phyloP scores from a whole-genome alignment of 2,329 filamentous ascomycete genomes.

The Botrytis porri region DNA sequence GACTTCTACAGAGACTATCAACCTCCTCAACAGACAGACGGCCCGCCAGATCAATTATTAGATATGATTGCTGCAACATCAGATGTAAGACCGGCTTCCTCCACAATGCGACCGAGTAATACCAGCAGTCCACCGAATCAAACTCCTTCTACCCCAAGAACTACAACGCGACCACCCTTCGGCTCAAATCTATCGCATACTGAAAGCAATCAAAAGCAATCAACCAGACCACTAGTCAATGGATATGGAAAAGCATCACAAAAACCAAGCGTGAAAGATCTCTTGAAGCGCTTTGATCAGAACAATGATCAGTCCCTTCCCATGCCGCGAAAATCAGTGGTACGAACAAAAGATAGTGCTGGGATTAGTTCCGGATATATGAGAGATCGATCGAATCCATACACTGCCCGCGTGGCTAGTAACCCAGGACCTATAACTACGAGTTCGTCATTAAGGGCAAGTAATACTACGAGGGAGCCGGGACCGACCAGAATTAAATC shows the following conservation, averaged over 20 bases:
- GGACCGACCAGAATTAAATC: conserved; percentile 26
- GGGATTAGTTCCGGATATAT: conserved; percentile 26
- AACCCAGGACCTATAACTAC: conserved; percentile 23
- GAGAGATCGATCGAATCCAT: conserved; percentile 31
- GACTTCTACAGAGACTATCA: conserved; percentile 50
- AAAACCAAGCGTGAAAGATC: conserved; percentile 70
- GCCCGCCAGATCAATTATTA: conserved; percentile 25
- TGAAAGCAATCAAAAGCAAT: conserved; percentile 39
- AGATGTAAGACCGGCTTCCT: conserved; percentile 42
- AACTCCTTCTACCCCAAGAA: conserved; percentile 42
- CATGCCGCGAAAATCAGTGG: conserved; percentile 33
- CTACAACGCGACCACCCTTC: conserved; percentile 42
- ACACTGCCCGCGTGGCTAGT: conserved; percentile 33
- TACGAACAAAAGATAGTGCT: conserved; percentile 27
- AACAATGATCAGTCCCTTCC: conserved; percentile 45
- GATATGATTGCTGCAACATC: conserved; percentile 38
- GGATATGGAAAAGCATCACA: conserved; percentile 25
- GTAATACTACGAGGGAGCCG: conserved; percentile 27
- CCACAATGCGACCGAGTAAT: conserved; percentile 49
- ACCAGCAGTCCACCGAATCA: conserved; percentile 51
- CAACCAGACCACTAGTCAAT: conserved; percentile 32
- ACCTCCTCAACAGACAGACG: conserved; percentile 36
- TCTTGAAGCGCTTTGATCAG: conserved; percentile 76
- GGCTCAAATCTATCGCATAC: conserved; percentile 58
- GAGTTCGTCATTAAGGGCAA: conserved; percentile 24